Percentiles rank a stretch among this genome's conserved stretches.
Conservation (phyloP, 768 basidiomycete genomes). For the Mycena belliarum region DNA sequence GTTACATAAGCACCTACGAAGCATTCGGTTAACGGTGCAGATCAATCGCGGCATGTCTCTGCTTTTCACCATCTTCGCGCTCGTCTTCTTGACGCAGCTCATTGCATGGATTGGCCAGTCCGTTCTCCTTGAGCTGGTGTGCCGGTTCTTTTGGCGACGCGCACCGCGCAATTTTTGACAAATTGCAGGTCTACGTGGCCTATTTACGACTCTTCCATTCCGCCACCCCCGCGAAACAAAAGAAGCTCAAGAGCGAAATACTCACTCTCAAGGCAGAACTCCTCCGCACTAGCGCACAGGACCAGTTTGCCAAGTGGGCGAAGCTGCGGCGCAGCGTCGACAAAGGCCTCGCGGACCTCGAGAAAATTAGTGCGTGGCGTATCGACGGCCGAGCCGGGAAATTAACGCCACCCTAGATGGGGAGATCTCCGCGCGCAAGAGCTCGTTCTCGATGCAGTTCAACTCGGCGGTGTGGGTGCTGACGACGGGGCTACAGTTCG, state of each 20-base stretch:
- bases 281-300: slow-evolving; percentile 88
- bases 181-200: slow-evolving; percentile 63
- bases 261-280: slow-evolving; percentile 83
- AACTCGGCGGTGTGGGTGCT: slow-evolving; percentile 73
- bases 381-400: background rate
- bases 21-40: too few relatives aligned
- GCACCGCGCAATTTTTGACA: slow-evolving; percentile 1
- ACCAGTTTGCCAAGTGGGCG: slow-evolving; percentile 99
- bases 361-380: slow-evolving; percentile 78
- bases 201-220: slow-evolving; percentile 70
- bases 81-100: slow-evolving; percentile 82
- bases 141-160: background rate
- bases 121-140: slow-evolving; percentile 78
- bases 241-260: slow-evolving; percentile 76
- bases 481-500: slow-evolving; percentile 86
- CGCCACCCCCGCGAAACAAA: slow-evolving; percentile 56
- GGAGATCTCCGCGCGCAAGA: slow-evolving; percentile 59
- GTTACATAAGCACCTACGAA: background rate
- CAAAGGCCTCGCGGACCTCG: slow-evolving; percentile 87
- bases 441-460: slow-evolving; percentile 70
- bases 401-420: slow-evolving; percentile 52
- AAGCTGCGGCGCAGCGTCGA: slow-evolving; percentile 88
- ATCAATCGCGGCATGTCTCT: slow-evolving; percentile 58
- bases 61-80: slow-evolving; percentile 76
- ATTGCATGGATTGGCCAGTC: slow-evolving; percentile 88